Conservation (phyloP, 2,329 filamentous ascomycete species). For the Penicillium sp. region DNA sequence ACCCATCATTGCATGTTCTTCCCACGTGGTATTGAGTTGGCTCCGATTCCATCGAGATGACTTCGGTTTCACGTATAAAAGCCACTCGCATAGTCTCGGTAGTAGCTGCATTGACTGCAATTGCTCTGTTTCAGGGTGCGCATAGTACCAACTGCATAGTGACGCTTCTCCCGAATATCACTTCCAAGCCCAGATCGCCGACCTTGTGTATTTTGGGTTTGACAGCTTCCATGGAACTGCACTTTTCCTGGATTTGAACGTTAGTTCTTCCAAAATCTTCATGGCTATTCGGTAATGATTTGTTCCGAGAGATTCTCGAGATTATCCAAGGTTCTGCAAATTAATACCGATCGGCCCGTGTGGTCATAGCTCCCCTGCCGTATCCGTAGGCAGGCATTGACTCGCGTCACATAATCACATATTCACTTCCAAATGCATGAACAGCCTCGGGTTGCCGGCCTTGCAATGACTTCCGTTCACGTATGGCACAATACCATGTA, state of each 20-base stretch:
- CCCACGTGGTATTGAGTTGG: conserved; percentile 19
- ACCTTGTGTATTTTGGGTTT: not conserved
- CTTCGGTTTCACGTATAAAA: not conserved
- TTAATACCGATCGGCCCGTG: conserved; percentile 9
- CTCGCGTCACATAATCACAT: conserved; percentile 1
- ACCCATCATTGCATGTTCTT: conserved; percentile 8
- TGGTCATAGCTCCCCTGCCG: conserved; percentile 16
- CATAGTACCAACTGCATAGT: not conserved
- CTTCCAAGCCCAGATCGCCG: not conserved
- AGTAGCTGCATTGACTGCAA: not conserved
- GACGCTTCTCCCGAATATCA: not conserved
- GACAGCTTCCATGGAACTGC: not conserved
- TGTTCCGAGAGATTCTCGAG: conserved; percentile 12
- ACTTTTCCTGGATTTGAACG: no score
- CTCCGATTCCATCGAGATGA: conserved; percentile 1
- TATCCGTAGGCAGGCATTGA: not conserved
- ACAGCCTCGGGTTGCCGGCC: not conserved
- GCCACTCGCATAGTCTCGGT: not conserved
- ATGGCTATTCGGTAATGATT: not conserved
- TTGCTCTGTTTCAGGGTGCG: not conserved
- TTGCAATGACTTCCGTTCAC: not conserved
- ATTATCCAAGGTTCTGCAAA: conserved; percentile 3
- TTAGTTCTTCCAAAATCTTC: no score
- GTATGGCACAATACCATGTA: conserved; percentile 1
- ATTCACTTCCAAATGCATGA: not conserved